These are phyloP conservation scores for Thermothelomyces thermophilus DNA, from an alignment of 2,329 filamentous ascomycete genomes.

Conservation along the genomic window DNA sequence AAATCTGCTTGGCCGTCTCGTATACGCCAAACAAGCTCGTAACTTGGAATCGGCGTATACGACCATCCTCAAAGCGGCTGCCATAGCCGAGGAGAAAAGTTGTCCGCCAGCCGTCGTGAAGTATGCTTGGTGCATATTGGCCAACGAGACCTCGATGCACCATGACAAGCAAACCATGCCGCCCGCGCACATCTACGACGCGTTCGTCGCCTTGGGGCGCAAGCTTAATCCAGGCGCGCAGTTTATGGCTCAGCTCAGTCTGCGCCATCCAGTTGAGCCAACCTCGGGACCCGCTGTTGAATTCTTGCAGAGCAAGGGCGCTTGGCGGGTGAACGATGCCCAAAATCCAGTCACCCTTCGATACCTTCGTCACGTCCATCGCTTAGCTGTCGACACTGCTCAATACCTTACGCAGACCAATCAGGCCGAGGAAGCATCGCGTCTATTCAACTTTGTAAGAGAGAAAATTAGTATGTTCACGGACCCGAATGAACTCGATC, in stretches of 20 bases:
- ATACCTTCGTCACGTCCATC: conserved; percentile 27
- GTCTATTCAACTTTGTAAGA: conserved; percentile 28
- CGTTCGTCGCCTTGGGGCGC: conserved; percentile 43
- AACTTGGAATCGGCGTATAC: conserved; percentile 45
- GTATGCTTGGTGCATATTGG: conserved; percentile 41
- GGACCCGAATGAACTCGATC: background rate
- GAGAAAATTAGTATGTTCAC: background rate
- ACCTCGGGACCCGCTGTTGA: conserved; percentile 41
- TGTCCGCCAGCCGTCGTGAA: conserved; percentile 27
- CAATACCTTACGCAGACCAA: conserved; percentile 38
- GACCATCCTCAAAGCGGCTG: conserved; percentile 41
- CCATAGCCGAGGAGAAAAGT: conserved; percentile 34
- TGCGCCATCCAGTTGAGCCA: conserved; percentile 49
- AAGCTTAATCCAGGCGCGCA: conserved; percentile 34
- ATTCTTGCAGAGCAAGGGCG: conserved; percentile 32
- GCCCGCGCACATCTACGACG: conserved; percentile 44
- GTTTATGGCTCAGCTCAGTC: conserved; percentile 47
- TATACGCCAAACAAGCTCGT: conserved; percentile 32
- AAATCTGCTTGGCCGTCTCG: conserved; percentile 35
- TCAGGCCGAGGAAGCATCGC: conserved; percentile 35
- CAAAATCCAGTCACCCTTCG: background rate
- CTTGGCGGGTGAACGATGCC: conserved; percentile 1
- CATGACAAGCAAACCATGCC: conserved; percentile 40
- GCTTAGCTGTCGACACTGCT: conserved; percentile 42
- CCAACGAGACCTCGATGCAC: conserved; percentile 47